A percentile compares a stretch with the other conserved stretches of the same genome.
Evolutionary conservation across 2,329 filamentous ascomycete genomes (phyloP).

Genomic region (Alternaria incomplexa): DNA sequence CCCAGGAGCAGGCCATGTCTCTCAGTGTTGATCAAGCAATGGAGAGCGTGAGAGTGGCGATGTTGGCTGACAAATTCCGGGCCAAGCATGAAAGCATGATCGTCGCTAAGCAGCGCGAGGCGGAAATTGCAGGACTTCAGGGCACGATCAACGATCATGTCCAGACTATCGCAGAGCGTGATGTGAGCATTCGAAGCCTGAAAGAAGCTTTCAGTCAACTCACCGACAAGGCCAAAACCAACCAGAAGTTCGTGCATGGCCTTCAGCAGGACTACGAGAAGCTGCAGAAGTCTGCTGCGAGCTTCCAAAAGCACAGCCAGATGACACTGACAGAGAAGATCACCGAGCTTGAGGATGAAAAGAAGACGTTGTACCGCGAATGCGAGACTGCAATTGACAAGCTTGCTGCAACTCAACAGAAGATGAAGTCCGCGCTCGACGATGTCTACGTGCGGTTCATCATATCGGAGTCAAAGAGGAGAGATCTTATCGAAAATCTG

Average conservation of each 20-base stretch:
- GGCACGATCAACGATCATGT: conserved; percentile 10
- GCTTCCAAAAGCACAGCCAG: conserved; percentile 20
- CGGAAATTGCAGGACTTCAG: conserved; percentile 14
- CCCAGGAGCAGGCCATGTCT: background rate
- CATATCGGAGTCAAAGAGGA: conserved; percentile 19
- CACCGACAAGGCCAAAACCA: conserved; percentile 18
- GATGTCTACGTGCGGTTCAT: conserved; percentile 21
- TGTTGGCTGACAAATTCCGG: conserved; percentile 17
- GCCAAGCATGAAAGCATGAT: conserved; percentile 10
- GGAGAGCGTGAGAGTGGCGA: conserved; percentile 11
- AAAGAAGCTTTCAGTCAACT: conserved; percentile 10
- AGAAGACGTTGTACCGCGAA: conserved; percentile 15
- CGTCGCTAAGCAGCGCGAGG: conserved; percentile 3
- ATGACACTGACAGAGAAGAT: conserved; percentile 21
- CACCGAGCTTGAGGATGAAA: conserved; percentile 30
- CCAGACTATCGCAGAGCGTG: conserved; percentile 13
- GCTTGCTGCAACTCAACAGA: conserved; percentile 16
- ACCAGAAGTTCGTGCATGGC: conserved; percentile 35
- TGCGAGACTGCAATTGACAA: conserved; percentile 15
- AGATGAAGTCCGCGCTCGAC: conserved; percentile 19
- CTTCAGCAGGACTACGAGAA: conserved; percentile 37
- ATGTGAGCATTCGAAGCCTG: conserved; percentile 6
- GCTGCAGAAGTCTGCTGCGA: conserved; percentile 15
- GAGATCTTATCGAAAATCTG: conserved; percentile 17
- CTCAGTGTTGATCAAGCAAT: conserved; percentile 9